phyloP scores from a whole-genome alignment of 2,329 filamentous ascomycete genomes.

The Colletotrichum sp. region DNA sequence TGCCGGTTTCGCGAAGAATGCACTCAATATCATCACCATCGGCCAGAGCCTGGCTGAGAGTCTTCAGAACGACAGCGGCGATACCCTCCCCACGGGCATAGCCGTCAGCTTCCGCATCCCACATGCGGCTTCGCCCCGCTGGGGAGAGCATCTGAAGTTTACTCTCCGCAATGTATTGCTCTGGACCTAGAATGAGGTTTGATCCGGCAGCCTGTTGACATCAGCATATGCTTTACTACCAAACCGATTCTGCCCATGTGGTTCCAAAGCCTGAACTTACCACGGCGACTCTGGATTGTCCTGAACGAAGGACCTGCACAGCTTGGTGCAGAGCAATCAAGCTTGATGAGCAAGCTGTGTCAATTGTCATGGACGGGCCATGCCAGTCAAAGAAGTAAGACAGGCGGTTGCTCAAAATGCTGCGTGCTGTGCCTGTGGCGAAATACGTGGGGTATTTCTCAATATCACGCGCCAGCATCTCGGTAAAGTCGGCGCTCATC shows the following conservation, averaged over 20 bases:
- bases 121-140: conserved; percentile 38
- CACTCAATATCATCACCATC: conserved; percentile 30
- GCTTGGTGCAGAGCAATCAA: conserved; percentile 46
- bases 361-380: conserved; percentile 45
- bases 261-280: conserved; percentile 2
- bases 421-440: conserved; percentile 33
- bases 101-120: conserved; percentile 51
- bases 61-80: conserved; percentile 51
- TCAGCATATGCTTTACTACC: not conserved
- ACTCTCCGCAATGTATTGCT: conserved; percentile 20
- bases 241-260: not conserved
- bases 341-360: conserved; percentile 50
- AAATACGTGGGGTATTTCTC: conserved; percentile 29
- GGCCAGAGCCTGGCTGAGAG: conserved; percentile 44
- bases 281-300: conserved; percentile 33
- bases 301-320: conserved; percentile 35
- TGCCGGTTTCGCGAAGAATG: conserved; percentile 27
- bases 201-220: conserved; percentile 20
- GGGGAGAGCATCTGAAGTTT: conserved; percentile 4
- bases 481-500: conserved; percentile 31
- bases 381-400: conserved; percentile 45
- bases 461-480: conserved; percentile 23
- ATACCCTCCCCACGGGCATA: conserved; percentile 60
- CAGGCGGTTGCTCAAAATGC: conserved; percentile 43
- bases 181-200: conserved; percentile 23